A percentile compares a stretch with the other conserved stretches of the same genome.
Evolutionary conservation across 2,329 filamentous ascomycete species (phyloP).

Genomic region (Alternaria alternata): DNA sequence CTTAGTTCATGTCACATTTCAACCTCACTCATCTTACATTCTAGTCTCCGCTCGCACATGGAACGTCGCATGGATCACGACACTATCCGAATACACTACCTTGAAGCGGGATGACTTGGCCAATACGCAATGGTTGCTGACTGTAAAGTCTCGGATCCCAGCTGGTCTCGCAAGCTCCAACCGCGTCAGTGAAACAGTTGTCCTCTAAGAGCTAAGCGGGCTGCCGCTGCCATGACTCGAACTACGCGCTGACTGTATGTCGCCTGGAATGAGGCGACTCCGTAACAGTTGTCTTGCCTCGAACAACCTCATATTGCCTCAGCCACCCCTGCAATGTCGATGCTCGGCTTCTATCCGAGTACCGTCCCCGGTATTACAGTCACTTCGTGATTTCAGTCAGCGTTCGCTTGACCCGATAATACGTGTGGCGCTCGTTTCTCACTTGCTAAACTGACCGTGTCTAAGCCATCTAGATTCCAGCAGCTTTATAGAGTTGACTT

Average conservation of each 20-base stretch:
- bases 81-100: neutral
- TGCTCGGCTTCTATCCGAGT: neutral
- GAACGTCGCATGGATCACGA: neutral
- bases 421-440: neutral
- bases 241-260: neutral
- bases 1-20: neutral
- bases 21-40: neutral
- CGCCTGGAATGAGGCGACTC: neutral
- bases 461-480: neutral
- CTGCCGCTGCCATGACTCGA: neutral
- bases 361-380: neutral
- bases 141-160: neutral
- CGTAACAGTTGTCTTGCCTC: neutral
- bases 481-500: neutral
- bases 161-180: neutral
- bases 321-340: neutral
- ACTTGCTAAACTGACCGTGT: neutral
- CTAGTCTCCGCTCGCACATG: neutral
- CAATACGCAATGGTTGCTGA: neutral
- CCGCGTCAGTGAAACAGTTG: neutral
- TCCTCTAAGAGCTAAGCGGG: neutral
- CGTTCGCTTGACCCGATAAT: neutral
- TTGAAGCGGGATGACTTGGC: neutral
- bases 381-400: neutral
- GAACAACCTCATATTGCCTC: slow-evolving; percentile 4